Conservation (phyloP, 257 asterid species). For the Scutellaria baicalensis region DNA sequence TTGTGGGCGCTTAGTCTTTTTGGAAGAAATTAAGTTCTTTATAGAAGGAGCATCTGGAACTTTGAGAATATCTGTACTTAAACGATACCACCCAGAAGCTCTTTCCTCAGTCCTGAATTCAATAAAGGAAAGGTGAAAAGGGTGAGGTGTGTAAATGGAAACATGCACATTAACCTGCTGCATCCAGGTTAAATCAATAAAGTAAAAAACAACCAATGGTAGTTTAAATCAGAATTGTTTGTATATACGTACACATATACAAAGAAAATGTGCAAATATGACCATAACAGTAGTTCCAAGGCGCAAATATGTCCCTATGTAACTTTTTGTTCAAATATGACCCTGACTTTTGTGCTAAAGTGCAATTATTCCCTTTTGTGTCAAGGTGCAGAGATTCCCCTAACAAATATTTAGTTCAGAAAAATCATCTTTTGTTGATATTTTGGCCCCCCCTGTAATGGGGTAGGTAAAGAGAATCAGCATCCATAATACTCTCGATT, state of each 20-base stretch:
- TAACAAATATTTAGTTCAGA: background rate
- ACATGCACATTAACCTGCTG: background rate
- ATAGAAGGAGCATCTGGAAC: slow-evolving; percentile 69
- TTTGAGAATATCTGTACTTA: slow-evolving; percentile 67
- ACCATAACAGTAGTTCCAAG: background rate
- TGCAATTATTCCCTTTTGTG: background rate
- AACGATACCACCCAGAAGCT: slow-evolving; percentile 86
- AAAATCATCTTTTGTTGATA: background rate
- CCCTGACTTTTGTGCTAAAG: background rate
- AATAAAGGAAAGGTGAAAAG: slow-evolving; percentile 3
- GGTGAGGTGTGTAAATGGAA: background rate
- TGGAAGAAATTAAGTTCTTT: slow-evolving; percentile 43
- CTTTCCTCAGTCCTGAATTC: slow-evolving; percentile 67
- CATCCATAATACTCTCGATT: background rate
- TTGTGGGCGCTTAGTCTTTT: slow-evolving; percentile 65
- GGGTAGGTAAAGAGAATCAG: no score
- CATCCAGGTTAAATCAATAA: background rate
- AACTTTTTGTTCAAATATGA: background rate
- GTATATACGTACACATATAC: background rate
- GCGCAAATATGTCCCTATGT: background rate
- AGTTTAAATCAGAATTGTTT: background rate
- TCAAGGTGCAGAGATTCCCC: background rate
- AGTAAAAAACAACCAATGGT: background rate
- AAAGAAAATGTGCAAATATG: background rate
- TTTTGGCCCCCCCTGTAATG: background rate